Conservation (phyloP, 768 basidiomycete genomes). For the Phallus indusiatus region DNA sequence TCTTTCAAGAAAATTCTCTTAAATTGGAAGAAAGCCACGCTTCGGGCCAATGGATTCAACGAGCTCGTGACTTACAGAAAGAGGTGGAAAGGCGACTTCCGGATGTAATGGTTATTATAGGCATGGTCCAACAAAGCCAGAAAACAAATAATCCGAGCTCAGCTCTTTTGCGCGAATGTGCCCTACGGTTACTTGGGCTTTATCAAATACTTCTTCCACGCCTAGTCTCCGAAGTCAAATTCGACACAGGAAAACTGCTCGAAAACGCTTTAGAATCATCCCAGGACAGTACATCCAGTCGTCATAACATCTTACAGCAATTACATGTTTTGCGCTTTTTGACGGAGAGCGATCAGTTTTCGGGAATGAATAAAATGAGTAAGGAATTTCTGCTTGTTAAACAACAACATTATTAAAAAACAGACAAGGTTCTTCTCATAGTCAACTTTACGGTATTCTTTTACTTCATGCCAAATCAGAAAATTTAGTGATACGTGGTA, state of each 20-base stretch:
- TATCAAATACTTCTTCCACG: constrained; percentile 74
- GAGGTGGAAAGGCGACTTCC: constrained; percentile 73
- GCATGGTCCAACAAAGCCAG: constrained; percentile 54
- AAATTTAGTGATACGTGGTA: constrained; percentile 39
- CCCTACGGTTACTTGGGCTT: constrained; percentile 73
- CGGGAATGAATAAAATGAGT: constrained; percentile 71
- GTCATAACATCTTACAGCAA: constrained; percentile 41
- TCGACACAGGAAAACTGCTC: constrained; percentile 79
- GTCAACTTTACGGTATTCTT: constrained; percentile 66
- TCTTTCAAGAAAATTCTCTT: constrained; percentile 38
- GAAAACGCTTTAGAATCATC: constrained; percentile 29
- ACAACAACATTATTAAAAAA: not conserved
- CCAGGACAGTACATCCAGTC: constrained; percentile 12
- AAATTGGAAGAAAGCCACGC: constrained; percentile 53
- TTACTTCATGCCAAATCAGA: constrained; percentile 45
- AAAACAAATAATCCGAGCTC: constrained; percentile 29
- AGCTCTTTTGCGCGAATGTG: constrained; percentile 67
- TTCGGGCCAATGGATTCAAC: constrained; percentile 64
- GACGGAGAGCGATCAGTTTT: constrained; percentile 70
- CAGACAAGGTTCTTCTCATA: constrained; percentile 31
- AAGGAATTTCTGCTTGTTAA: constrained; percentile 26
- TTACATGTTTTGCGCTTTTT: constrained; percentile 71
- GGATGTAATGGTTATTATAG: constrained; percentile 79
- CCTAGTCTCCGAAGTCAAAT: constrained; percentile 68
- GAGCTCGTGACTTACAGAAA: constrained; percentile 58